Percentiles rank a stretch among this genome's conserved stretches.
These are phyloP conservation scores for Begonia loranthoides DNA, from an alignment of 306 rosid species.

Conservation along the genomic window DNA sequence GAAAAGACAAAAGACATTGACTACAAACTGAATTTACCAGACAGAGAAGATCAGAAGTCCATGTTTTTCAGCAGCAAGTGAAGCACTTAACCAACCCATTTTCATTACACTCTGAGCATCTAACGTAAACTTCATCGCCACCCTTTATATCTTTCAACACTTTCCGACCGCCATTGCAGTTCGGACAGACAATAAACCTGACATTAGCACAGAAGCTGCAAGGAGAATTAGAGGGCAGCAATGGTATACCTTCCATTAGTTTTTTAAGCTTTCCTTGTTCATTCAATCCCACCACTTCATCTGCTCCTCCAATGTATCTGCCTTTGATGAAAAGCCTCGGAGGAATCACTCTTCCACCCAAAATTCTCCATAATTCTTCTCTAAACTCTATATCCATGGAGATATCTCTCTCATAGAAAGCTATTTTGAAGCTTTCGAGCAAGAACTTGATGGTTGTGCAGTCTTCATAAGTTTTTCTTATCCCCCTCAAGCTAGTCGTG, in stretches of 20 bases:
- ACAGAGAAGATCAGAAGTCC: constrained; percentile 4
- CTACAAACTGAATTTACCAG: constrained; percentile 2
- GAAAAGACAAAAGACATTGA: not conserved
- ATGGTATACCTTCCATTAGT: constrained; percentile 64
- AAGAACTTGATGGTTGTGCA: constrained; percentile 57
- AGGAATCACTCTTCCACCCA: constrained; percentile 63
- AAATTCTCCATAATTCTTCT: constrained; percentile 61
- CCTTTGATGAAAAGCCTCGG: constrained; percentile 88
- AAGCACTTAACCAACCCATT: constrained; percentile 78
- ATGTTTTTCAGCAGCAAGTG: constrained; percentile 45
- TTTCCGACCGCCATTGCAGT: constrained; percentile 71
- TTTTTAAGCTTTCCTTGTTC: constrained; percentile 69
- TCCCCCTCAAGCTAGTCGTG: constrained; percentile 77
- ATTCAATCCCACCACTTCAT: constrained; percentile 64
- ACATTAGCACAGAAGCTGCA: constrained; percentile 55
- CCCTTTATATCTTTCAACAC: constrained; percentile 24
- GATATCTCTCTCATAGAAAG: constrained; percentile 68
- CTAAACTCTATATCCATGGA: constrained; percentile 71
- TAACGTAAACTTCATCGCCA: constrained; percentile 11
- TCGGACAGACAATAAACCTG: constrained; percentile 48
- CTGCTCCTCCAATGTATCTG: constrained; percentile 88
- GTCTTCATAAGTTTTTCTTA: constrained; percentile 75
- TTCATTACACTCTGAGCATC: constrained; percentile 71
- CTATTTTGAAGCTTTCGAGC: constrained; percentile 50
- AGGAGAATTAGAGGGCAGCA: constrained; percentile 12